Evolutionary conservation across 805 yeast species (phyloP).

Genomic region (Yueomyces sinensis): DNA sequence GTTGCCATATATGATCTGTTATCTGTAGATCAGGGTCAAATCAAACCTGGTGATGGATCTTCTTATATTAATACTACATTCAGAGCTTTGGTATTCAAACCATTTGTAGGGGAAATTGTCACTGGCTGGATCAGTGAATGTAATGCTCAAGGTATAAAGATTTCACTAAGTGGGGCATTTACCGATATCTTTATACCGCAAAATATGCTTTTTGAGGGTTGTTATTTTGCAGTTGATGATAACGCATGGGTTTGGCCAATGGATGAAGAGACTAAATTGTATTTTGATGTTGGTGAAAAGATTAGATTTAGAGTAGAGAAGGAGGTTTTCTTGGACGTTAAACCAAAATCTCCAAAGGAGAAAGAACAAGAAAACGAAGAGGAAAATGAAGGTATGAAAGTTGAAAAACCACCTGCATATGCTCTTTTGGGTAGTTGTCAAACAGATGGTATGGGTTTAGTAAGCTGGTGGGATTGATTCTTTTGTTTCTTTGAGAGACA

Average conservation of each 20-base stretch:
- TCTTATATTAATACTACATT: conserved; percentile 63
- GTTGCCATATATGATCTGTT: conserved; percentile 74
- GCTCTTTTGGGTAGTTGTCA: conserved; percentile 83
- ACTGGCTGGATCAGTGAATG: conserved; percentile 91
- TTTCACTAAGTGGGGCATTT: conserved; percentile 57
- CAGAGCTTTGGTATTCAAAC: conserved; percentile 74
- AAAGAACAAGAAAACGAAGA: conserved; percentile 21
- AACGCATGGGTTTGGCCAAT: conserved; percentile 94
- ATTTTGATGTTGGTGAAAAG: conserved; percentile 81
- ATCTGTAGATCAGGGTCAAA: conserved; percentile 73
- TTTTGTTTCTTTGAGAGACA: not conserved
- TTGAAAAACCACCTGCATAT: conserved; percentile 57
- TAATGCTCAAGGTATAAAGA: conserved; percentile 74
- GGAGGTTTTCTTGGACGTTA: conserved; percentile 71
- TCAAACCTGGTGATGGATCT: conserved; percentile 93
- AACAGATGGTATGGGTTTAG: conserved; percentile 92
- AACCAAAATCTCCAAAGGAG: conserved; percentile 56
- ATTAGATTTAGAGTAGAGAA: conserved; percentile 86
- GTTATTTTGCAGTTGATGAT: conserved; percentile 55
- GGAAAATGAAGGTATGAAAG: conserved; percentile 15
- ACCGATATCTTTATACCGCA: conserved; percentile 88
- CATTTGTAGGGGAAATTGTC: conserved; percentile 85
- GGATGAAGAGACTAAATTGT: conserved; percentile 59
- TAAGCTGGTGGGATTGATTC: conserved; percentile 84
- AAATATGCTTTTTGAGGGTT: conserved; percentile 64